A percentile compares a stretch with the other conserved stretches of the same genome.
These are phyloP conservation scores for Aspergillus ibericus DNA, from an alignment of 2,329 filamentous ascomycete genomes.

Conservation along the genomic window DNA sequence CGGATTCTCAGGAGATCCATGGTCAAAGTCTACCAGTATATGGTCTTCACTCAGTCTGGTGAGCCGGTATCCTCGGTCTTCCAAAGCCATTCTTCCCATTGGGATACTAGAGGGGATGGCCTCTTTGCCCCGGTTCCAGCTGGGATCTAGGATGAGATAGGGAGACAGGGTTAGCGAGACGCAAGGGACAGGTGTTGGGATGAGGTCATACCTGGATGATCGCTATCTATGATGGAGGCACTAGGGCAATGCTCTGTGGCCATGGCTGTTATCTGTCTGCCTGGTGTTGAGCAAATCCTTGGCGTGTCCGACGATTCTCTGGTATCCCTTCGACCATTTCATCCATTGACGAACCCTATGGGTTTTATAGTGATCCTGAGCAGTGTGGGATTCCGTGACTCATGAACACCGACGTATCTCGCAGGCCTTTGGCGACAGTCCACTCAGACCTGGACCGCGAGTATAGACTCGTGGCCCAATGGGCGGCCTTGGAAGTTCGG, in stretches of 20 bases:
- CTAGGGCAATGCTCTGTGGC: background rate
- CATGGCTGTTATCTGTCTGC: background rate
- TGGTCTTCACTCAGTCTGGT: background rate
- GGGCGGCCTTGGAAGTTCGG: background rate
- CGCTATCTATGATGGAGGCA: background rate
- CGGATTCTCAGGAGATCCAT: background rate
- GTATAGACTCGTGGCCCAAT: background rate
- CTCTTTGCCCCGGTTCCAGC: background rate
- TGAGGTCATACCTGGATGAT: background rate
- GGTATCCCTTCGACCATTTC: background rate
- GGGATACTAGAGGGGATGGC: background rate
- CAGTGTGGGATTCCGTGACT: background rate
- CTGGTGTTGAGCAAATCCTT: background rate
- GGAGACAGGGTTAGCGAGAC: background rate
- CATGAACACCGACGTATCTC: background rate
- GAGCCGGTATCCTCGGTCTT: background rate
- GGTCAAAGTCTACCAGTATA: constrained; percentile 1
- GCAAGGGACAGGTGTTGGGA: background rate
- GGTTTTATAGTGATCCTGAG: background rate
- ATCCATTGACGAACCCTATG: background rate
- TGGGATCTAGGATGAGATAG: background rate
- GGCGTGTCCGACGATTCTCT: background rate
- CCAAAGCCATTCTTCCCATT: background rate
- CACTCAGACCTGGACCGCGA: background rate
- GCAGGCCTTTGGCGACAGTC: background rate